Base-by-base conservation (phyloP, 2,329 filamentous ascomycete genomes). In the Tricladium varicosporioides region DNA sequence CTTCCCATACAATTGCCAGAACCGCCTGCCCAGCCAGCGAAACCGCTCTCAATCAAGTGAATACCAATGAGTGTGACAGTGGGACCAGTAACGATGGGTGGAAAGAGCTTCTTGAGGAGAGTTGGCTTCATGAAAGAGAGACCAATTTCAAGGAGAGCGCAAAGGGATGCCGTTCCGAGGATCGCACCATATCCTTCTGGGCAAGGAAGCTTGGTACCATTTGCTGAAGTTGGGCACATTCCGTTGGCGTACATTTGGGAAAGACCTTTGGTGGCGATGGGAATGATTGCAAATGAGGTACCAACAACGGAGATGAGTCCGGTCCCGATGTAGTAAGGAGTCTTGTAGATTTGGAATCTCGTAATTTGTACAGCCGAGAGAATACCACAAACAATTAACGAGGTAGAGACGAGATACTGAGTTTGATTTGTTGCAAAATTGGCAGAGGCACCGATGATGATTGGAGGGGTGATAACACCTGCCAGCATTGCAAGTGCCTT, bases 301-400 rank as follows among this genome's bases (percentile, higher is more conserved):
- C 88, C 89, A 2, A 91, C 88, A 2, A 92, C 91, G 0, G 87
- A 91, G 57, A 94, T 85, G 19, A 94, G 74, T 2, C 91, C 91
- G 0, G 91, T 94, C 10, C 91, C 89, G 58, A 92, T 74, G 62
- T 84, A 90, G 70, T 92, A 92, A 73, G 77, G 77, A 0, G 89
- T 90, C 62, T 81, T 82, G 63, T 78, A 82, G 64, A 94, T 84
- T 64, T 86, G 87, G 59, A 94, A 87, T 5, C 88, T 79, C 0
- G 87, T 89, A 63, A 94, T 92, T 68, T 95, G 90, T 15, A 94
- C 77, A 5, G 83, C 77, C 1, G 88, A 91, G 19, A 93, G 78
- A 44, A 91, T 78, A 27, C 89, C 90, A 2, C 87, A 90, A 4
- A 92, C 88, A 62, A 95, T 92, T 56, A 84, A 75, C 52, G 82